Evolutionary conservation across 495 filamentous ascomycete genomes (phyloP), one percentile per base, ranked within the genome.

Genomic region (Trichocladium uniseriatum): DNA sequence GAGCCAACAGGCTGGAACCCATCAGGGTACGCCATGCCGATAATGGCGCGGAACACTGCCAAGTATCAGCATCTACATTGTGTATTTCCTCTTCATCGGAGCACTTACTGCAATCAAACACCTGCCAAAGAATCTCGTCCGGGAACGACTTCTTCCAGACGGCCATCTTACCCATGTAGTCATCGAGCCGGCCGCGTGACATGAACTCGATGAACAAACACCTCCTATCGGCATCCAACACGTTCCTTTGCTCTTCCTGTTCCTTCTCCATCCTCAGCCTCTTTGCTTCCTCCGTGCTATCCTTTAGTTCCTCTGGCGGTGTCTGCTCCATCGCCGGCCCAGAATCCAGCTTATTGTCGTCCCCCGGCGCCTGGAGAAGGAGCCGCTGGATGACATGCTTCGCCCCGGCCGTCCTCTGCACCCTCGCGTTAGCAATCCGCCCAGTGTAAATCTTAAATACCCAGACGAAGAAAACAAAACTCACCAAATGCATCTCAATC

Each of bases 151-250:
- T 19, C 13, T n/a, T 9, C 6, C 15, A 8, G 8, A 35, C 29
- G 19, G 32, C 32, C 16, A 31, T 34, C 21, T 45, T 47, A 27
- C 37, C 19, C 20, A 51, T 36, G 29, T 54, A 29, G 20, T 38
- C 34, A 16, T 44, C 39, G 3, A 45, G 34, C 22, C 48, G 24
- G 8, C 51, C 51, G 10, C 51, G 38, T 5, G 8, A 6, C 51
- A 54, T 54, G 19, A 38, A 54, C 46, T 54, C 39, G 41, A 54
- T 37, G 15, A 54, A 54, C 14, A 54, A 39, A 54, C 39, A 13
- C 36, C n/a, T n/a, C n/a, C n/a, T n/a, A n/a, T n/a, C n/a, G n/a
- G n/a, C n/a, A n/a, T n/a, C n/a, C n/a, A n/a, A n/a, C n/a, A n/a
- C n/a, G n/a, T n/a, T n/a, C n/a, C n/a, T n/a, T n/a, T n/a, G n/a